These are phyloP conservation scores for Pluteus cervinus DNA, from an alignment of 768 basidiomycete genomes.

Conservation along the genomic window DNA sequence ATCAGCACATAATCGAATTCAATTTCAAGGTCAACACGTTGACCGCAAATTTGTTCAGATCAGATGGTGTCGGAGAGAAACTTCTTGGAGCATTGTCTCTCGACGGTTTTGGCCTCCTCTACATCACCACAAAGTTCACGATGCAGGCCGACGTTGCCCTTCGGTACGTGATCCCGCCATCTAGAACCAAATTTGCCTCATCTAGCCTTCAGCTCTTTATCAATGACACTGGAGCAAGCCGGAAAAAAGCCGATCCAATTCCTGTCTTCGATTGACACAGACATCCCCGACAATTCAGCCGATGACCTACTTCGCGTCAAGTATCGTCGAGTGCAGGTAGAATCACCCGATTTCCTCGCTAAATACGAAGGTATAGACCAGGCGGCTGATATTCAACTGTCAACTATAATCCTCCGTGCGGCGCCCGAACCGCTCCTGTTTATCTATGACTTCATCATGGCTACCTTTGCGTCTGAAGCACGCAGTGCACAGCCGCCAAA, in stretches of 20 bases:
- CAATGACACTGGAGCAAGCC: constrained; percentile 66
- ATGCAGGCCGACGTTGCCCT: constrained; percentile 84
- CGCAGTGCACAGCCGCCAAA: constrained; percentile 3
- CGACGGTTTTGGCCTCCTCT: constrained; percentile 69
- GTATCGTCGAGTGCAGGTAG: constrained; percentile 74
- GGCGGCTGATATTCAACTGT: constrained; percentile 78
- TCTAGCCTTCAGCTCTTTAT: constrained; percentile 50
- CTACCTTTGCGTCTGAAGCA: constrained; percentile 76
- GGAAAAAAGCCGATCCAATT: constrained; percentile 50
- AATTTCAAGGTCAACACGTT: constrained; percentile 84
- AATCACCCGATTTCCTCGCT: constrained; percentile 80
- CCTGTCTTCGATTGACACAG: constrained; percentile 52
- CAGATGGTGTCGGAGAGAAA: constrained; percentile 59
- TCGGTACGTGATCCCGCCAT: constrained; percentile 36
- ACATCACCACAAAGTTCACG: constrained; percentile 75
- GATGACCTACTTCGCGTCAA: constrained; percentile 71
- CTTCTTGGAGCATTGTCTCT: constrained; percentile 75
- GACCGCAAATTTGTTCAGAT: constrained; percentile 73
- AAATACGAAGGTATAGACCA: constrained; percentile 85
- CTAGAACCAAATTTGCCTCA: constrained; percentile 5
- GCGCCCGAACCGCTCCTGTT: constrained; percentile 88
- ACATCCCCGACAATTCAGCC: constrained; percentile 32
- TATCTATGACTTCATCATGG: constrained; percentile 96
- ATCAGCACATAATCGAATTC: constrained; percentile 71
- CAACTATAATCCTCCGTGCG: constrained; percentile 84